Evolutionary conservation across 2,329 filamentous ascomycete species (phyloP), one percentile per base, ranked within the genome.

Genomic region (Thermochaetoides dissita): DNA sequence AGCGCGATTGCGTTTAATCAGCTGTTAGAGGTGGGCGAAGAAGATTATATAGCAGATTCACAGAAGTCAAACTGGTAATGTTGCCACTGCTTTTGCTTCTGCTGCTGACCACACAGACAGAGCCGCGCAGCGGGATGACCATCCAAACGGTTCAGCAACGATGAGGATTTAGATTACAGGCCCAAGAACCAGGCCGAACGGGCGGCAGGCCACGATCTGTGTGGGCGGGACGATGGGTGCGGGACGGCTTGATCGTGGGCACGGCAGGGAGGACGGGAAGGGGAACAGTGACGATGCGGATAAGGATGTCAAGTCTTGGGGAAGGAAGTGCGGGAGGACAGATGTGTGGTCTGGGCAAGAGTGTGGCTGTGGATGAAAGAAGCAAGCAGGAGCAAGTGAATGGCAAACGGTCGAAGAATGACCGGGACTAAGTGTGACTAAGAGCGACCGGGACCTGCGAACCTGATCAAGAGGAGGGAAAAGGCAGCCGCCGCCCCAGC

Each of bases 71-170:
- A 24, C 3, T 24, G 17, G 17, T 24, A 24, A 24, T 24, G 17
- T 24, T 24, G 17, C 17, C 17, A 5, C 17, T 24, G 17, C 17
- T 24, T 24, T 24, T 24, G 40, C 38, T 51, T 37, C 39, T 47
- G 40, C 51, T 49, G 42, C 46, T 46, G 44, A 44, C 37, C 28
- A 39, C 47, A 48, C 40, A 42, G 46, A 45, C 51, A 50, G 50
- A 51, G 50, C 43, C 34, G 46, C 40, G 39, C 37, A 43, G 32
- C 29, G 39, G 38, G 48, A 42, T 38, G 45, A 52, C 47, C 50
- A 52, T 52, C 41, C 45, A 51, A 45, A 31, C 42, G 17, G 17
- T 24, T 24, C 17, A 24, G 17, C 17, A 24, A 24, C 17, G 17
- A 24, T 24, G 17, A 24, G 17, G 17, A 24, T 24, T 3, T 24